Conservation (phyloP, 768 basidiomycete species). For the Nidularia sp. region DNA sequence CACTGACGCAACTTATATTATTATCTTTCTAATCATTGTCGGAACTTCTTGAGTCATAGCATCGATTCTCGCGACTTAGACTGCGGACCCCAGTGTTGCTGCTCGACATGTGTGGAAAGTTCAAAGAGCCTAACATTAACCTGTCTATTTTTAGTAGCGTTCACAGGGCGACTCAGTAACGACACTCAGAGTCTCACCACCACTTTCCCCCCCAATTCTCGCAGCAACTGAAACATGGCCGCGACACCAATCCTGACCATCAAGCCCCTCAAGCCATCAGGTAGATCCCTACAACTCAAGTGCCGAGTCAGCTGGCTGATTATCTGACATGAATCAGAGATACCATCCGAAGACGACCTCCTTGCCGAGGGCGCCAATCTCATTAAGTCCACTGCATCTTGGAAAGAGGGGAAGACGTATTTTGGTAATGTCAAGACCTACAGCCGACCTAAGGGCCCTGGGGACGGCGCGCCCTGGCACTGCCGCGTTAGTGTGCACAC, state of each 20-base stretch:
- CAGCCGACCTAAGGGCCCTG: slow-evolving; percentile 44
- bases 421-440: slow-evolving; percentile 54
- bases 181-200: background rate
- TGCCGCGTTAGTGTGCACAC: slow-evolving; percentile 65
- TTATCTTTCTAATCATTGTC: background rate
- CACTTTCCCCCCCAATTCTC: background rate
- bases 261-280: slow-evolving; percentile 20
- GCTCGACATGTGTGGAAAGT: no score
- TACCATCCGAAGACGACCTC: slow-evolving; percentile 58
- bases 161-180: no score
- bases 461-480: slow-evolving; percentile 63
- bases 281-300: slow-evolving; percentile 7
- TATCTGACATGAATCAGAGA: slow-evolving; percentile 29
- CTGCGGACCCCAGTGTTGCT: no score
- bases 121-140: no score
- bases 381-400: slow-evolving; percentile 50
- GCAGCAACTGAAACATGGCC: background rate
- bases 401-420: slow-evolving; percentile 68
- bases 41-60: background rate
- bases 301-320: background rate
- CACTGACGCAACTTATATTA: slow-evolving; percentile 1
- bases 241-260: slow-evolving; percentile 19
- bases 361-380: slow-evolving; percentile 50
- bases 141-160: no score
- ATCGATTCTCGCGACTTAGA: background rate